A percentile compares a stretch with the other conserved stretches of the same genome.
Evolutionary conservation across 169 alveolate genomes (phyloP).

Genomic region (Cryptosporidium sp.): DNA sequence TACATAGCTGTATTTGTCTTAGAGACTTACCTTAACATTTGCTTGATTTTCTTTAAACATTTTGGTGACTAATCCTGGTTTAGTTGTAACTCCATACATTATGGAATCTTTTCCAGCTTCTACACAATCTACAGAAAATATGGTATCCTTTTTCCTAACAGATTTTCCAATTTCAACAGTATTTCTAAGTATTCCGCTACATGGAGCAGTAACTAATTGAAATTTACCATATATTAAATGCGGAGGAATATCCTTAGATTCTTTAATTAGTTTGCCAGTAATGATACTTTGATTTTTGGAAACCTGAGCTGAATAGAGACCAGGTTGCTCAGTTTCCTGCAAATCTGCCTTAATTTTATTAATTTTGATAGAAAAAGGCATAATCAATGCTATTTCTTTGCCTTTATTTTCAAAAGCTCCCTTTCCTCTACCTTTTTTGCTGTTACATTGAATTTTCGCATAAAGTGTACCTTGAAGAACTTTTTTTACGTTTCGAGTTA

Average conservation of each 20-base stretch:
- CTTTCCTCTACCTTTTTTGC: not conserved
- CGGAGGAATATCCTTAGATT: constrained; percentile 46
- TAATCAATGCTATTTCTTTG: constrained; percentile 4
- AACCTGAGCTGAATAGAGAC: constrained; percentile 21
- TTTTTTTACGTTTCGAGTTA: not conserved
- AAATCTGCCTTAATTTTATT: constrained; percentile 1
- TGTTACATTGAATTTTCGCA: constrained; percentile 15
- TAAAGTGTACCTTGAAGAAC: constrained; percentile 11
- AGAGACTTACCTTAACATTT: constrained; percentile 43
- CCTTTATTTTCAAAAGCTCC: not conserved
- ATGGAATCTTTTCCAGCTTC: not conserved
- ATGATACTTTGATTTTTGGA: constrained; percentile 32
- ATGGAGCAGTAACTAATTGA: constrained; percentile 49
- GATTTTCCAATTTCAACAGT: constrained; percentile 18
- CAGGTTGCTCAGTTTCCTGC: constrained; percentile 18
- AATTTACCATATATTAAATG: constrained; percentile 33
- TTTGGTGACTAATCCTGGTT: constrained; percentile 34
- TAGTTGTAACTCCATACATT: constrained; percentile 26
- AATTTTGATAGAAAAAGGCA: constrained; percentile 48
- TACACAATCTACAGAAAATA: constrained; percentile 27
- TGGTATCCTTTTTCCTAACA: constrained; percentile 2
- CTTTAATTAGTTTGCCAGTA: constrained; percentile 21
- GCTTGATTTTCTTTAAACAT: constrained; percentile 28
- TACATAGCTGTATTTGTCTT: too few relatives aligned
- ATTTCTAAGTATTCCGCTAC: constrained; percentile 13